Conservation (phyloP, 2,329 filamentous ascomycete genomes). For the Uncinocarpus reesii region DNA sequence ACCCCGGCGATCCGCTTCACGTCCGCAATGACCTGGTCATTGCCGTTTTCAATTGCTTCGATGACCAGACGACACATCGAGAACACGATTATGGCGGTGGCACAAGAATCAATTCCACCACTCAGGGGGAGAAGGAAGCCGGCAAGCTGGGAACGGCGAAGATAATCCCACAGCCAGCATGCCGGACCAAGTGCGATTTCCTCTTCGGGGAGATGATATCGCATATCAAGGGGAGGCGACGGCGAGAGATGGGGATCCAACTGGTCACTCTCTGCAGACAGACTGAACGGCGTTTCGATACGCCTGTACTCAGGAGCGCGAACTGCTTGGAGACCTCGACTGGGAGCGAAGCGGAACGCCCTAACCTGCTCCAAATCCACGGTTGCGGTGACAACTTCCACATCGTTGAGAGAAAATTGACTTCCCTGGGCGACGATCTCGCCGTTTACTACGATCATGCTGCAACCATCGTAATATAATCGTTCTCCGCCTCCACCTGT, state of each 20-base stretch:
- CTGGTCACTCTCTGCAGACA: constrained; percentile 20
- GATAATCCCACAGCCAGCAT: constrained; percentile 27
- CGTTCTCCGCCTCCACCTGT: constrained; percentile 9
- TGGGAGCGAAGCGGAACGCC: constrained; percentile 20
- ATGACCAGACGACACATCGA: constrained; percentile 27
- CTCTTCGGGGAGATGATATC: constrained; percentile 21
- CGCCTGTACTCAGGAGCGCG: constrained; percentile 21
- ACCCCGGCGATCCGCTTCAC: constrained; percentile 29
- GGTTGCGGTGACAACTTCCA: constrained; percentile 54
- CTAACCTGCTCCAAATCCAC: constrained; percentile 62
- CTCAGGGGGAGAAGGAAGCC: constrained; percentile 28
- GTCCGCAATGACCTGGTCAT: constrained; percentile 22
- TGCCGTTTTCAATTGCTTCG: constrained; percentile 21
- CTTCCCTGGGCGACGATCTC: constrained; percentile 22
- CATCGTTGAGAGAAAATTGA: constrained; percentile 43
- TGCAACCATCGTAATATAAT: constrained; percentile 46
- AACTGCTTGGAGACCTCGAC: constrained; percentile 24
- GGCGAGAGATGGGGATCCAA: constrained; percentile 15
- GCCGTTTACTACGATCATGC: constrained; percentile 53
- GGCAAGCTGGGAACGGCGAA: constrained; percentile 22
- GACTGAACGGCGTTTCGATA: constrained; percentile 23
- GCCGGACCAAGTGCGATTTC: constrained; percentile 22
- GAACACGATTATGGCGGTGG: constrained; percentile 26
- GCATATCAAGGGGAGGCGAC: constrained; percentile 16
- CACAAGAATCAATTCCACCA: constrained; percentile 28